phyloP scores from a whole-genome alignment of 1,284 basidiomycete genomes.

The Mycena sp. region DNA sequence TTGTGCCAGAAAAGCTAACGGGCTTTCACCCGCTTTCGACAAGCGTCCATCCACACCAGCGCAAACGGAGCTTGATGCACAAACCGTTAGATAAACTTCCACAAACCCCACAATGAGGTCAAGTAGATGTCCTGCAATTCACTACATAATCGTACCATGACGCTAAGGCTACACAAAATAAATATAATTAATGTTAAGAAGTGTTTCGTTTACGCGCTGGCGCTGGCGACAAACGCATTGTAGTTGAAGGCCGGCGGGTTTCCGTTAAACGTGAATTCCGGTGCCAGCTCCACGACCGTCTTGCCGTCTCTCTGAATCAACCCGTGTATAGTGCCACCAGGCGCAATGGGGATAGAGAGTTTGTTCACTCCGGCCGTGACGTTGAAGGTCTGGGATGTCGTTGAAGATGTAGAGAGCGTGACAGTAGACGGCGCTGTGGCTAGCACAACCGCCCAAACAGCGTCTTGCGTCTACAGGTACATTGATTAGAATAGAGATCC shows the following conservation, averaged over 20 bases:
- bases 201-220: conserved; percentile 40
- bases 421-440: conserved; percentile 60
- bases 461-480: conserved; percentile 48
- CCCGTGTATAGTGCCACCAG: conserved; percentile 70
- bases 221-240: conserved; percentile 67
- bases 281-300: conserved; percentile 61
- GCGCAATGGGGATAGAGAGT: conserved; percentile 65
- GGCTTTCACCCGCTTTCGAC: no score
- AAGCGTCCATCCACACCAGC: no score
- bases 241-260: conserved; percentile 69
- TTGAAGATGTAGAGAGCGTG: conserved; percentile 57
- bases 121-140: no score
- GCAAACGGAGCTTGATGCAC: no score
- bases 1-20: no score
- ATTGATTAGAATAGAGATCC: no score
- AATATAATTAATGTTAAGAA: conserved; percentile 10
- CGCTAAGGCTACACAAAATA: conserved; percentile 3
- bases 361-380: conserved; percentile 72
- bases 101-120: no score
- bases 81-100: no score
- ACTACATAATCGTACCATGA: neutral
- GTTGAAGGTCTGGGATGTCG: conserved; percentile 55
- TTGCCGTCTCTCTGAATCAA: conserved; percentile 62
- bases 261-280: conserved; percentile 61
- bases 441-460: conserved; percentile 65